Conservation (phyloP, 192 early-diverging fungal species). For the Funneliformis mosseae region DNA sequence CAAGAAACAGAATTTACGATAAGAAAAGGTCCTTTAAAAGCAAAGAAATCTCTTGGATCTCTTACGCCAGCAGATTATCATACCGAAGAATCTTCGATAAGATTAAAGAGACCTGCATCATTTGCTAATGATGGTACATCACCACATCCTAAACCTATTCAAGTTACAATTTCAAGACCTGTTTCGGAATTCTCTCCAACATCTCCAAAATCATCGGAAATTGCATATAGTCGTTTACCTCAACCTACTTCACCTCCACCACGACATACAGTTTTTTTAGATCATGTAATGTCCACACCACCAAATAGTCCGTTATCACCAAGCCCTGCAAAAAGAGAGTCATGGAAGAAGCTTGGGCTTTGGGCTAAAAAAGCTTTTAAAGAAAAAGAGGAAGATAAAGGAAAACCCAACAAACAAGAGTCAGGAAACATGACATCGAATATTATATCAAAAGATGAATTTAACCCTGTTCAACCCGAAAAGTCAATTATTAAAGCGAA, state of each 20-base stretch:
- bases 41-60: slow-evolving; percentile 27
- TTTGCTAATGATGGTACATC: slow-evolving; percentile 1
- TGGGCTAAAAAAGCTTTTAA: slow-evolving; percentile 33
- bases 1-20: slow-evolving; percentile 8
- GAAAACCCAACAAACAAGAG: neutral
- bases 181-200: neutral
- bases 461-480: neutral
- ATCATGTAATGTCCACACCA: neutral
- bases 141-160: neutral
- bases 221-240: neutral
- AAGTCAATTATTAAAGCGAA: neutral
- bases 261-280: neutral
- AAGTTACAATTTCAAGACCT: neutral
- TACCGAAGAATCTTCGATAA: neutral
- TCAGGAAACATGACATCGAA: neutral
- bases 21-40: slow-evolving; percentile 5
- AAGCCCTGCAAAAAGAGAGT: slow-evolving; percentile 5
- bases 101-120: slow-evolving; percentile 6
- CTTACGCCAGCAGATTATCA: neutral
- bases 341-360: slow-evolving; percentile 30
- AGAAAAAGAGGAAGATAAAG: slow-evolving; percentile 27
- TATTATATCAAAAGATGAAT: neutral
- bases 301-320: slow-evolving; percentile 7
- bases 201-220: neutral
- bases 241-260: neutral